Conservation (phyloP, 768 basidiomycete genomes). For the Porpolomopsis calyptriformis region DNA sequence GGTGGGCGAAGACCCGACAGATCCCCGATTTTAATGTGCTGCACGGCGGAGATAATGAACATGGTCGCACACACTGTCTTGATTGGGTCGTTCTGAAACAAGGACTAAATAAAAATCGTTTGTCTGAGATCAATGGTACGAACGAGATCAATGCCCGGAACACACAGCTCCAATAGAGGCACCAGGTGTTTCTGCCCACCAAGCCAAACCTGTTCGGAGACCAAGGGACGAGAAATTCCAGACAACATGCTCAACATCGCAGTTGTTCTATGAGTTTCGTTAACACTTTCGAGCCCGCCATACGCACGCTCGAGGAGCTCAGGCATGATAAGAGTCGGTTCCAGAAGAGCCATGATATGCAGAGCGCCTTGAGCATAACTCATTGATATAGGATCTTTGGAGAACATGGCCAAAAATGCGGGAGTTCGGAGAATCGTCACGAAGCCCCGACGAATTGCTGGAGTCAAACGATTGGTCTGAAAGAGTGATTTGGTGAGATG, state of each 20-base stretch:
- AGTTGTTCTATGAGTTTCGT: constrained; percentile 92
- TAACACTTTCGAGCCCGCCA: constrained; percentile 82
- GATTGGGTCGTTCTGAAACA: constrained; percentile 58
- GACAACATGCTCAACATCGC: constrained; percentile 81
- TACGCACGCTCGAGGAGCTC: constrained; percentile 86
- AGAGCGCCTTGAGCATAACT: constrained; percentile 74
- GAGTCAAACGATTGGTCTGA: constrained; percentile 69
- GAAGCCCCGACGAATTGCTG: constrained; percentile 70
- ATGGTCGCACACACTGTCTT: constrained; percentile 74
- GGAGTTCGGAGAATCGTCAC: constrained; percentile 76
- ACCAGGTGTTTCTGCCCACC: constrained; percentile 83
- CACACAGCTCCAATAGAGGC: constrained; percentile 76
- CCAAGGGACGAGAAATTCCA: constrained; percentile 63
- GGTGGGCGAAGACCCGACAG: constrained; percentile 51
- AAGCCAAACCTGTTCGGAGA: constrained; percentile 69
- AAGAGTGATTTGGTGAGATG: constrained; percentile 1
- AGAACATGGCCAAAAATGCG: constrained; percentile 83
- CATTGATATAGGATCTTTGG: constrained; percentile 73
- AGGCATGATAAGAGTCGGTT: constrained; percentile 82
- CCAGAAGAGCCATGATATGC: constrained; percentile 65
- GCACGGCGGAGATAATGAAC: constrained; percentile 64
- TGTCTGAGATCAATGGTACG: constrained; percentile 14
- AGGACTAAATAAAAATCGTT: constrained; percentile 1
- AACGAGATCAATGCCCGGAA: constrained; percentile 88
- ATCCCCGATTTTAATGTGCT: constrained; percentile 71